These are phyloP conservation scores for Ogataea neopini DNA, from an alignment of 805 yeast genomes.

Conservation along the genomic window DNA sequence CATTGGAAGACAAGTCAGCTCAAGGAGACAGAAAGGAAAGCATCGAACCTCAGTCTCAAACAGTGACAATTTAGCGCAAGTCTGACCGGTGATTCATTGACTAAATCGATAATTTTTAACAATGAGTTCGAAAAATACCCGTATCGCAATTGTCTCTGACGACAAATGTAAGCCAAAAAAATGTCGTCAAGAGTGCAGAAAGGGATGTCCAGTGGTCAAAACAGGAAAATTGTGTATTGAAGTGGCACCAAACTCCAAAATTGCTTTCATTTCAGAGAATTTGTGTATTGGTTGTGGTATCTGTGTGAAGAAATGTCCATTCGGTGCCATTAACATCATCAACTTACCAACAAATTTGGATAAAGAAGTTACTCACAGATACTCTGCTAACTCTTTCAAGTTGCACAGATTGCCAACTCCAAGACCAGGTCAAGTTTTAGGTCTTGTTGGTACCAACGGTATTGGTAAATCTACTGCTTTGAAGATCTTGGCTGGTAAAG, in stretches of 20 bases:
- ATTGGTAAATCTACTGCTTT: conserved; percentile 97
- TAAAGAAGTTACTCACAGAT: conserved; percentile 90
- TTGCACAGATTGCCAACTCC: conserved; percentile 97
- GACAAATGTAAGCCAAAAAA: conserved; percentile 98
- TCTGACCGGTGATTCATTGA: neutral
- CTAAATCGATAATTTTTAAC: conserved; percentile 6
- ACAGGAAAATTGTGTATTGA: conserved; percentile 98
- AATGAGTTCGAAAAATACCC: conserved; percentile 48
- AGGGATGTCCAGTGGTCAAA: conserved; percentile 96
- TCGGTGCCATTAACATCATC: conserved; percentile 94
- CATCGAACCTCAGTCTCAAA: too few relatives aligned
- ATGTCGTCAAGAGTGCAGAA: conserved; percentile 97
- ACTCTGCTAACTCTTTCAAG: conserved; percentile 96
- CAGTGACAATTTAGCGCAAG: too few relatives aligned
- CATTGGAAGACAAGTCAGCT: neutral
- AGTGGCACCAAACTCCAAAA: conserved; percentile 85
- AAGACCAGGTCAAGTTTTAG: conserved; percentile 97
- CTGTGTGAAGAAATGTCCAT: conserved; percentile 97
- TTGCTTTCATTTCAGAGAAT: conserved; percentile 91
- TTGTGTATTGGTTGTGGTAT: conserved; percentile 99
- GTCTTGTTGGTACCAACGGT: conserved; percentile 98
- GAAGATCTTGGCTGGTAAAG: conserved; percentile 95
- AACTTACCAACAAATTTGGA: conserved; percentile 96
- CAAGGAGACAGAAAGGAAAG: neutral
- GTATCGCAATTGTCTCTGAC: conserved; percentile 94